phyloP scores from a whole-genome alignment of 345 rosid genomes.

The Angophora floribunda region DNA sequence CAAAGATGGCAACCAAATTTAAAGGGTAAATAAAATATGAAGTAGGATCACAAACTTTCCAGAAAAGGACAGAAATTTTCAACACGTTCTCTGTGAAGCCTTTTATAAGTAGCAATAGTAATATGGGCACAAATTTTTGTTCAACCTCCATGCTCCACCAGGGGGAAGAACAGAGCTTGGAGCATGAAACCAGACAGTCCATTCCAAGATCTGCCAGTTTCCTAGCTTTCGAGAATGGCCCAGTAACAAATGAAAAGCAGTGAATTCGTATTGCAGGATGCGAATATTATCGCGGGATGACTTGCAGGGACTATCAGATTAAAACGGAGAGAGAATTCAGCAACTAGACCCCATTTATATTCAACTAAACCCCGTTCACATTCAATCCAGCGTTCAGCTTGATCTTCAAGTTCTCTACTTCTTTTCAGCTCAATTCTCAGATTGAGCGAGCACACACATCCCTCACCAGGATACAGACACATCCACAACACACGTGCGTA shows the following conservation, averaged over 20 bases:
- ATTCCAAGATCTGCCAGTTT: neutral
- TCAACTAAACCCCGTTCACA: neutral
- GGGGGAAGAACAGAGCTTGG: neutral
- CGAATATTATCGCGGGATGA: neutral
- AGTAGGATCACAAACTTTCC: neutral
- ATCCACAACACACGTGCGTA: neutral
- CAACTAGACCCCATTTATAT: too few relatives aligned
- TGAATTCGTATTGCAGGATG: neutral
- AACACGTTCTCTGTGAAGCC: neutral
- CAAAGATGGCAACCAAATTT: slow-evolving; percentile 1
- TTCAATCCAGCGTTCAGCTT: neutral
- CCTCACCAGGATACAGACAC: neutral
- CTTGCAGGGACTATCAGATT: neutral
- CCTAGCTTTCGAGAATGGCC: neutral
- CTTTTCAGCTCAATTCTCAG: neutral
- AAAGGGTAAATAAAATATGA: neutral
- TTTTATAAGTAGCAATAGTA: neutral
- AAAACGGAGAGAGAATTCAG: neutral
- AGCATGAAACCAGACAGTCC: neutral
- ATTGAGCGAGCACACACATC: neutral
- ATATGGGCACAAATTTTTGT: neutral
- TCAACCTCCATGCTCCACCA: neutral
- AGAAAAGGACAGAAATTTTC: neutral
- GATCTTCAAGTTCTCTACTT: neutral
- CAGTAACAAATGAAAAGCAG: neutral